These are phyloP conservation scores for Macrotyloma uniflorum DNA, from an alignment of 306 rosid species.

Conservation along the genomic window DNA sequence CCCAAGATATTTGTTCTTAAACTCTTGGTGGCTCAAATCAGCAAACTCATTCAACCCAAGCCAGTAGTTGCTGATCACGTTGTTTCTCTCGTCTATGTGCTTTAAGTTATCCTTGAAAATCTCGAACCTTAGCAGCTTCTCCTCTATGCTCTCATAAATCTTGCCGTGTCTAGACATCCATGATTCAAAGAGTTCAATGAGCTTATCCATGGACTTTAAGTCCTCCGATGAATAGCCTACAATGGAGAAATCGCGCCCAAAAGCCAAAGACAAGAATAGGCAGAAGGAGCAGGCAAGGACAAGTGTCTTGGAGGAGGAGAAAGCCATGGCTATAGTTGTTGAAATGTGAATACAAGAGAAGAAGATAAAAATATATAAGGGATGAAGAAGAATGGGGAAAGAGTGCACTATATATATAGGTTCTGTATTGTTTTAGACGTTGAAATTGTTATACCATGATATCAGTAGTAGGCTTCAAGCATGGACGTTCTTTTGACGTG, in stretches of 20 bases:
- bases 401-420: slow-evolving; percentile 42
- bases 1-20: slow-evolving; percentile 50
- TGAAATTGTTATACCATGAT: not conserved
- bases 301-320: slow-evolving; percentile 40
- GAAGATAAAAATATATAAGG: slow-evolving; percentile 26
- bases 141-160: slow-evolving; percentile 61
- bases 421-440: slow-evolving; percentile 28
- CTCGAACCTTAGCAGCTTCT: slow-evolving; percentile 64
- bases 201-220: slow-evolving; percentile 61
- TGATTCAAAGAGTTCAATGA: slow-evolving; percentile 59
- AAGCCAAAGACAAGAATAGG: slow-evolving; percentile 27
- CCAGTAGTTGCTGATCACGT: slow-evolving; percentile 60
- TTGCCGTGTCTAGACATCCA: slow-evolving; percentile 68
- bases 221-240: slow-evolving; percentile 67
- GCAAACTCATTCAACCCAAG: slow-evolving; percentile 78
- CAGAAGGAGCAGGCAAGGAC: slow-evolving; percentile 38
- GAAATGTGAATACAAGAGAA: slow-evolving; percentile 10
- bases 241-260: slow-evolving; percentile 60
- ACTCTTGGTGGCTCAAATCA: slow-evolving; percentile 70
- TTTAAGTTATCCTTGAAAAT: slow-evolving; percentile 55
- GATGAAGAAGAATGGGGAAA: slow-evolving; percentile 32
- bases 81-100: slow-evolving; percentile 58
- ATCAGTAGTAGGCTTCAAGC: slow-evolving; percentile 58
- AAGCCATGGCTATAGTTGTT: slow-evolving; percentile 39
- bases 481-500: slow-evolving; percentile 29